phyloP scores from a whole-genome alignment of 331 rosid genomes.

The Pyracantha coccinea region DNA sequence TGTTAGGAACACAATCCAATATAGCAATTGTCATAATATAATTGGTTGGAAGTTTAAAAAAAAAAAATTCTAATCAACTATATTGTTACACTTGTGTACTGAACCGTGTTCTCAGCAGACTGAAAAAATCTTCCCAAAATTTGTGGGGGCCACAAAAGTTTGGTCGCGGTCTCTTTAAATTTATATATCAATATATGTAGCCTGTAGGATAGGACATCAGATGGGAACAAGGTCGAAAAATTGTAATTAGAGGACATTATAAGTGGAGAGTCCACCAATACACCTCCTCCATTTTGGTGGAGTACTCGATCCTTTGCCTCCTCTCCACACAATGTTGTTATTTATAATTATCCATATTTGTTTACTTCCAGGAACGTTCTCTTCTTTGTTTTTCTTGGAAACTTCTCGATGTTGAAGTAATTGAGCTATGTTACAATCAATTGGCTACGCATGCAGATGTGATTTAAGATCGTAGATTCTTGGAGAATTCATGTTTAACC shows the following conservation, averaged over 20 bases:
- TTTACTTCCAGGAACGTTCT: not conserved
- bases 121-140: no score
- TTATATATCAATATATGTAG: no score
- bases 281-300: not conserved
- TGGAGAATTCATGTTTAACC: no score
- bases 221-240: not conserved
- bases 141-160: not conserved
- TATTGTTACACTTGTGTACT: no score
- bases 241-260: not conserved
- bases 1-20: no score
- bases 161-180: not conserved
- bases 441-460: not conserved
- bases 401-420: not conserved
- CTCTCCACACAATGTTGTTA: not conserved
- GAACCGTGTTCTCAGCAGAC: no score
- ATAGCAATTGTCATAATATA: no score
- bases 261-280: not conserved
- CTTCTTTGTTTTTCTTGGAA: not conserved
- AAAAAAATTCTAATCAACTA: no score
- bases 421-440: not conserved
- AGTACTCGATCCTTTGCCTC: not conserved
- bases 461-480: no score
- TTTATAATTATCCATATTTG: not conserved
- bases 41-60: no score
- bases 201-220: not conserved